A percentile compares a stretch with the other conserved stretches of the same genome.
Conservation (phyloP, 192 early-diverging fungal genomes). For the Diversispora epigaea region DNA sequence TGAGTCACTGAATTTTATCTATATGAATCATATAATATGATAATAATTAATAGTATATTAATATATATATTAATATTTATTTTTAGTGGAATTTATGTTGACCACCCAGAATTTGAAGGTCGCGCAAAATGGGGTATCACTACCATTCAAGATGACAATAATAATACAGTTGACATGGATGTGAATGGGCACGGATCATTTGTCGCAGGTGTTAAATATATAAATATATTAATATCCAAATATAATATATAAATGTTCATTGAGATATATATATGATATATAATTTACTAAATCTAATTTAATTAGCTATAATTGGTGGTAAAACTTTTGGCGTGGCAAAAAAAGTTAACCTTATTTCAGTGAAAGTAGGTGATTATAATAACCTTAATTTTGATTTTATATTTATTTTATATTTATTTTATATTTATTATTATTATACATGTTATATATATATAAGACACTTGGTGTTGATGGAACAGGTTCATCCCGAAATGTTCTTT, state of each 20-base stretch:
- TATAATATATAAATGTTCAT: not conserved
- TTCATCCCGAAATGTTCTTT: conserved; percentile 41
- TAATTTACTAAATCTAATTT: too few species aligned
- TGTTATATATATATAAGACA: not conserved
- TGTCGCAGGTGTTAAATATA: conserved; percentile 37
- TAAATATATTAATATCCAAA: not conserved
- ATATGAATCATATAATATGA: not conserved
- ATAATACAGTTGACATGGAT: conserved; percentile 48
- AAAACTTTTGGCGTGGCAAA: conserved; percentile 75
- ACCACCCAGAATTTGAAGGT: conserved; percentile 54
- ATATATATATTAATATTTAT: not conserved
- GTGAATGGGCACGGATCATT: conserved; percentile 58
- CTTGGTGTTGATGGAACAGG: conserved; percentile 43
- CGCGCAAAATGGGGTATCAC: conserved; percentile 53
- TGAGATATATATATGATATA: conserved; percentile 30
- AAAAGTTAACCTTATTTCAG: conserved; percentile 66
- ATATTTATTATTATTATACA: not conserved
- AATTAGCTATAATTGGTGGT: conserved; percentile 49
- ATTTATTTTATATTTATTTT: not conserved
- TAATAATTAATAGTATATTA: not conserved
- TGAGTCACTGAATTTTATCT: not conserved
- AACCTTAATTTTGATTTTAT: conserved; percentile 22
- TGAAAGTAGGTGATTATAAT: conserved; percentile 49
- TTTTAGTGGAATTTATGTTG: conserved; percentile 46
- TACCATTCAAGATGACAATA: conserved; percentile 35